A percentile compares a stretch with the other conserved stretches of the same genome.
These are phyloP conservation scores for Spathaspora sp. DNA, from an alignment of 1,139 yeast species.

Conservation along the genomic window DNA sequence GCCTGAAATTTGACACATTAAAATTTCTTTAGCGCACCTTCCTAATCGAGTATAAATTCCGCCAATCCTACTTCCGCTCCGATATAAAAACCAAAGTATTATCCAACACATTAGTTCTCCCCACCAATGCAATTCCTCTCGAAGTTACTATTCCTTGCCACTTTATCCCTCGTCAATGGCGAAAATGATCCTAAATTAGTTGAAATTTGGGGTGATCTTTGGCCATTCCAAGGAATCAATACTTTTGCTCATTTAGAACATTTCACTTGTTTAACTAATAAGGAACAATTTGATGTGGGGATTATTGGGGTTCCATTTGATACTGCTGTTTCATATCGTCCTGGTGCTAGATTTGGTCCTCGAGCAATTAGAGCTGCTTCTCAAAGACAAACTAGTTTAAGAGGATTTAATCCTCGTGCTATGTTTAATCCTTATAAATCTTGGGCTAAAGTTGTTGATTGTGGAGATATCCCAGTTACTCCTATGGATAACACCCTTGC, in stretches of 20 bases:
- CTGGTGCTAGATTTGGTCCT: conserved; percentile 83
- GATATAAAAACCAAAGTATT: not conserved
- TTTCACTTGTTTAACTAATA: conserved; percentile 53
- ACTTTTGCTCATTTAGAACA: conserved; percentile 74
- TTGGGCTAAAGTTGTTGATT: conserved; percentile 72
- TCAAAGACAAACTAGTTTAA: conserved; percentile 62
- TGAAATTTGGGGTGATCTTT: conserved; percentile 60
- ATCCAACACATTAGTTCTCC: not conserved
- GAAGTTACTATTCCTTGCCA: conserved; percentile 3
- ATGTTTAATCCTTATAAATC: conserved; percentile 59
- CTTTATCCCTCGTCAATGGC: conserved; percentile 5
- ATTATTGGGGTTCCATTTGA: conserved; percentile 77
- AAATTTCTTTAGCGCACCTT: conserved; percentile 3
- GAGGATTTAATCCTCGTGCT: conserved; percentile 73
- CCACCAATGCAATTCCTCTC: conserved; percentile 2
- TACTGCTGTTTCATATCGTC: conserved; percentile 70
- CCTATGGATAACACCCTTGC: conserved; percentile 77
- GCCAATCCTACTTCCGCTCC: conserved; percentile 4
- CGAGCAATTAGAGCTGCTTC: conserved; percentile 72
- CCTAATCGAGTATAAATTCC: conserved; percentile 8
- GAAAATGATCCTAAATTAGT: conserved; percentile 30
- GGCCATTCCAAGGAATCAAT: conserved; percentile 71
- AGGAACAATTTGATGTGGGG: conserved; percentile 60
- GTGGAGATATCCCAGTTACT: conserved; percentile 80
- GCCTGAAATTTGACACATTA: too few species aligned